These are phyloP conservation scores for Gryganskiella cystojenkinii DNA, from an alignment of 192 early-diverging fungal species.

Conservation along the genomic window DNA sequence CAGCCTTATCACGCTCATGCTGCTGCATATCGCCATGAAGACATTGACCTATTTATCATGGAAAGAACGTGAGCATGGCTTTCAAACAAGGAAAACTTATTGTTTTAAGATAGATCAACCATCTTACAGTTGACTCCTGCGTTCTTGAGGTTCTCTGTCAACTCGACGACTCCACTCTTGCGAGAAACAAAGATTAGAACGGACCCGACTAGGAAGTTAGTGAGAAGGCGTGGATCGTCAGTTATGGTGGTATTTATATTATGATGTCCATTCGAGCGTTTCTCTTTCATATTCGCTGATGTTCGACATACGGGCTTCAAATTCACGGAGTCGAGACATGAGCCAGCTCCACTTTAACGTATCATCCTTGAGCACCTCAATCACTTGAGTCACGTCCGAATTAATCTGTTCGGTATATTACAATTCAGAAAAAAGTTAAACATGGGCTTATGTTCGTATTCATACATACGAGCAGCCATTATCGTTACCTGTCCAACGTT, in stretches of 20 bases:
- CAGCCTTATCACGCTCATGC: slow-evolving; percentile 76
- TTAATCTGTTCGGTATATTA: slow-evolving; percentile 60
- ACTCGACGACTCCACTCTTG: slow-evolving; percentile 78
- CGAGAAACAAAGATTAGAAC: slow-evolving; percentile 82
- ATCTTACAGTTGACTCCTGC: slow-evolving; percentile 70
- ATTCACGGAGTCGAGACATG: slow-evolving; percentile 60
- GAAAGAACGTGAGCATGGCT: neutral
- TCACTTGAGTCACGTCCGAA: slow-evolving; percentile 78
- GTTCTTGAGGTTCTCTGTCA: slow-evolving; percentile 70
- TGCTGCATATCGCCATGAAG: slow-evolving; percentile 87
- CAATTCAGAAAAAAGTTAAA: slow-evolving; percentile 2
- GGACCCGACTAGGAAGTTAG: slow-evolving; percentile 61
- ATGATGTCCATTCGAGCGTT: too few species aligned
- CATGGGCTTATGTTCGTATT: neutral
- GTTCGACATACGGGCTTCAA: slow-evolving; percentile 60
- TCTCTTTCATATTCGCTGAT: too few species aligned
- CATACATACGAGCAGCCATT: too few species aligned
- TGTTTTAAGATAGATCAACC: neutral
- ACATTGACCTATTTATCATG: slow-evolving; percentile 46
- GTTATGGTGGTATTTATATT: too few species aligned
- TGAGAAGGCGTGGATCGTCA: too few species aligned
- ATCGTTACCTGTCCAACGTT: slow-evolving; percentile 70
- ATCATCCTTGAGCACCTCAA: slow-evolving; percentile 72
- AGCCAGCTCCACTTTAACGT: slow-evolving; percentile 83
- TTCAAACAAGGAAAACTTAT: neutral